These are phyloP conservation scores for Talaromyces ruber DNA, from an alignment of 495 filamentous ascomycete species.

Conservation along the genomic window DNA sequence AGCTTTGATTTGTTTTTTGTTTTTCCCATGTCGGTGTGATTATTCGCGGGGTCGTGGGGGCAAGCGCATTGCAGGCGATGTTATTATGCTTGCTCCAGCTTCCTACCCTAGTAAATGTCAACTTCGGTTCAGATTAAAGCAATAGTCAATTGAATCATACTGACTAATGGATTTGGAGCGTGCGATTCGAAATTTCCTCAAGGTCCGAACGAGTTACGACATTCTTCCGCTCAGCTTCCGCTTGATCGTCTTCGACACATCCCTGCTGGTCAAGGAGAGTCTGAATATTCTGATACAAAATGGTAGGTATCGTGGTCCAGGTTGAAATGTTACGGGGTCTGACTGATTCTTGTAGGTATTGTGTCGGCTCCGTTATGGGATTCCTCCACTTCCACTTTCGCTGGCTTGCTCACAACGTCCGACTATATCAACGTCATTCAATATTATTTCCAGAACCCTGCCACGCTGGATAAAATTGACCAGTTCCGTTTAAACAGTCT, in stretches of 20 bases:
- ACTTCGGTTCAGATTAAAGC: neutral
- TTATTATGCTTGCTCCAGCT: neutral
- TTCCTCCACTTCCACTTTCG: constrained; percentile 86
- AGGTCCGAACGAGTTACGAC: constrained; percentile 94
- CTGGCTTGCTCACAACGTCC: constrained; percentile 86
- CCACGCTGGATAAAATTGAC: constrained; percentile 79
- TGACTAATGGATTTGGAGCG: constrained; percentile 41
- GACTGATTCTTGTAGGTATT: constrained; percentile 56
- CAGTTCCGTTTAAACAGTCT: constrained; percentile 91
- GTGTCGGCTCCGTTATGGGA: constrained; percentile 98
- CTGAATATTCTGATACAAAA: constrained; percentile 95
- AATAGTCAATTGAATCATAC: constrained; percentile 9
- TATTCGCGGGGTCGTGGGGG: neutral
- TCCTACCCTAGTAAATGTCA: neutral
- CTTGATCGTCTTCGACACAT: constrained; percentile 90
- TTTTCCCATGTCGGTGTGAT: neutral
- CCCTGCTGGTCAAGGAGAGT: constrained; percentile 93
- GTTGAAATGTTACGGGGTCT: neutral
- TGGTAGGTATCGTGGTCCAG: constrained; percentile 46
- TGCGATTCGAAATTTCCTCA: constrained; percentile 92
- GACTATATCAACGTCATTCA: constrained; percentile 99
- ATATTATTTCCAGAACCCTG: constrained; percentile 98
- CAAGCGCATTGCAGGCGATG: neutral
- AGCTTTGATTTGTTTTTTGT: constrained; percentile 10
- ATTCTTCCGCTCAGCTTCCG: constrained; percentile 96